phyloP scores from a whole-genome alignment of 1,284 basidiomycete species.

The Trichosporon sp. region DNA sequence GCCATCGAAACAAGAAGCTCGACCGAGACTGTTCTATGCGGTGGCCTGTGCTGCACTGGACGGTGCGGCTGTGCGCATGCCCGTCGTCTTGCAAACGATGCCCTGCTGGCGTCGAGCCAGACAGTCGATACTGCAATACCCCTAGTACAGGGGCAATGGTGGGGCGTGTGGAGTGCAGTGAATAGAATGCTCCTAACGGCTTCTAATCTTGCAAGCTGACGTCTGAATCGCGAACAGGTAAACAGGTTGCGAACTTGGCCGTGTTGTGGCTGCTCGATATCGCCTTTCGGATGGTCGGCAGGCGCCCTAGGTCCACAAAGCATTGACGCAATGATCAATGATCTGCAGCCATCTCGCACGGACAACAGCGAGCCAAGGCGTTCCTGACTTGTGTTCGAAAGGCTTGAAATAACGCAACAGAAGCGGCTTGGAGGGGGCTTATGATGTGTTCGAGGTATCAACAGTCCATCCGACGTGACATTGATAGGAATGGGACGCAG shows the following conservation, averaged over 20 bases:
- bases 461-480: neutral
- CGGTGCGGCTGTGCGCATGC: neutral
- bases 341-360: neutral
- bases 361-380: neutral
- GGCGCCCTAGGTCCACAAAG: neutral
- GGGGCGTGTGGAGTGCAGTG: neutral
- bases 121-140: neutral
- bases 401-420: neutral
- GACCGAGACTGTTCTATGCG: neutral
- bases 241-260: neutral
- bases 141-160: neutral
- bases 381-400: neutral
- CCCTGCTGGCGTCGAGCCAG: neutral
- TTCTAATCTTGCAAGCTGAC: neutral
- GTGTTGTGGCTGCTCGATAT: slow-evolving; percentile 7
- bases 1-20: neutral
- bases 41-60: neutral
- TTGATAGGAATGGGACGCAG: neutral
- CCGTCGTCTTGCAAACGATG: neutral
- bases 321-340: neutral
- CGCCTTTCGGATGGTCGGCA: neutral
- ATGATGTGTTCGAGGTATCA: no score
- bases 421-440: slow-evolving; percentile 3
- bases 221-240: neutral
- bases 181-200: neutral